Conservation (phyloP, 2,329 filamentous ascomycete genomes). For the Basipetospora chlamydospora region DNA sequence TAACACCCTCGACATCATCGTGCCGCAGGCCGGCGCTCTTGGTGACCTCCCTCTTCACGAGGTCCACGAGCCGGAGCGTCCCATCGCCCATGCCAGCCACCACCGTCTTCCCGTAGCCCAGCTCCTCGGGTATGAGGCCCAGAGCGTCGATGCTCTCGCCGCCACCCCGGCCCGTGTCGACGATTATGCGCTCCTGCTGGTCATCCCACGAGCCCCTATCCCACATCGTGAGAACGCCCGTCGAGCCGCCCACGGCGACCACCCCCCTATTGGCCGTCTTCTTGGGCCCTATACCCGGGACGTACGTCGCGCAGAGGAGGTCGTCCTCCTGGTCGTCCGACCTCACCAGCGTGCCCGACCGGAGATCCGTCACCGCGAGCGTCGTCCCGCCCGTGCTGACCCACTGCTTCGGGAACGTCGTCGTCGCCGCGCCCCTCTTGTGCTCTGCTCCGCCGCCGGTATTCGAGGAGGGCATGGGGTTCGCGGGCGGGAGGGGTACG, state of each 20-base stretch:
- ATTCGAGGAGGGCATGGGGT: slow-evolving; percentile 13
- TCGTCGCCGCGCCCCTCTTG: too few species aligned
- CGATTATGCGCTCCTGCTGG: slow-evolving; percentile 74
- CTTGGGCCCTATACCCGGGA: slow-evolving; percentile 61
- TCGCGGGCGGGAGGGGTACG: slow-evolving; percentile 64
- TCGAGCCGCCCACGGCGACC: slow-evolving; percentile 60
- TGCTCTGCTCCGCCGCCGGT: too few species aligned
- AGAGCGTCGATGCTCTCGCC: slow-evolving; percentile 75
- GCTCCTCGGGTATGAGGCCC: slow-evolving; percentile 52
- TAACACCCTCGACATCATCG: slow-evolving; percentile 76
- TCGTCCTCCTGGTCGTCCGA: slow-evolving; percentile 95
- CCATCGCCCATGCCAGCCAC: slow-evolving; percentile 76
- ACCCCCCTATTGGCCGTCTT: slow-evolving; percentile 48
- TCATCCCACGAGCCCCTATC: slow-evolving; percentile 92
- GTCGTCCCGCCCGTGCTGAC: slow-evolving; percentile 86
- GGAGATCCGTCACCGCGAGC: slow-evolving; percentile 75
- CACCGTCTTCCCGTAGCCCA: slow-evolving; percentile 55
- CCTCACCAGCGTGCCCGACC: slow-evolving; percentile 70
- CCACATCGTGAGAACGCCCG: slow-evolving; percentile 81
- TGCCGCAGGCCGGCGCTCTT: slow-evolving; percentile 48
- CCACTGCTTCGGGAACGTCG: slow-evolving; percentile 88
- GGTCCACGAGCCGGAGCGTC: slow-evolving; percentile 58
- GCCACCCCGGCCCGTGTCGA: slow-evolving; percentile 41
- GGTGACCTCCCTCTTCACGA: slow-evolving; percentile 60
- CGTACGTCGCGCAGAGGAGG: slow-evolving; percentile 64